Evolutionary conservation across 2,329 filamentous ascomycete genomes (phyloP), one percentile per base, ranked within the genome.

Genomic region (Tolypocladium cylindrosporum): DNA sequence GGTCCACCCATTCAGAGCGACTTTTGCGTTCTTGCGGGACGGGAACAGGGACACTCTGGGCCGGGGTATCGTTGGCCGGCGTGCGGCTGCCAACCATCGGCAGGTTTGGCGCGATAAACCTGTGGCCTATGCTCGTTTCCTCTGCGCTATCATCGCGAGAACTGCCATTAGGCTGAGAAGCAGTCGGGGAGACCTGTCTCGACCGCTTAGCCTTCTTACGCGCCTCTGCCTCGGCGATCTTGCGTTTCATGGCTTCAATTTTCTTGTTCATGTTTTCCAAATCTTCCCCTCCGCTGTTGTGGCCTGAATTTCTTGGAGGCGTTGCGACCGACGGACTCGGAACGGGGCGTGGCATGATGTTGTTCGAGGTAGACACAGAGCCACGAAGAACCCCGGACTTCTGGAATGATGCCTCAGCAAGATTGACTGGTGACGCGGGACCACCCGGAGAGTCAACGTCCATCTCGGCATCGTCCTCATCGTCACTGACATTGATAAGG

Each of bases 401-500:
- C 52, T 71, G 72, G n/a, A 67, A 65, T 1, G 72, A 64, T 3
- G 66, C 68, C 6, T 63, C 66, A 21, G 59, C 66, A 13, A 67
- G 68, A 27, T 72, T 71, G 6, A 69, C 64, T 3, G 71, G 66
- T 19, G 71, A 67, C 31, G 71, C 64, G 4, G 74, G 74, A 27
- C 79, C 77, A 36, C 72, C 74, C 11, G 77, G 78, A 53, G 80
- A 83, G 34, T 83, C 83, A 31, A 87, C 77, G 40, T 89, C 86
- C 84, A 87, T 88, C 58, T 85, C 85, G 53, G 85, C 79, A 62
- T 86, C 83, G 58, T 84, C 83, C 55, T 84, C 81, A 42, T 81
- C 79, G 8, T 96, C 92, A 67, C 90, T 96, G 43, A 95, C 87
- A 62, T 95, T 84, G 63, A 96, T 96, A 43, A 96, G 82, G 56